Conservation (phyloP, 2,329 filamentous ascomycete species). For the Claviceps citrina region DNA sequence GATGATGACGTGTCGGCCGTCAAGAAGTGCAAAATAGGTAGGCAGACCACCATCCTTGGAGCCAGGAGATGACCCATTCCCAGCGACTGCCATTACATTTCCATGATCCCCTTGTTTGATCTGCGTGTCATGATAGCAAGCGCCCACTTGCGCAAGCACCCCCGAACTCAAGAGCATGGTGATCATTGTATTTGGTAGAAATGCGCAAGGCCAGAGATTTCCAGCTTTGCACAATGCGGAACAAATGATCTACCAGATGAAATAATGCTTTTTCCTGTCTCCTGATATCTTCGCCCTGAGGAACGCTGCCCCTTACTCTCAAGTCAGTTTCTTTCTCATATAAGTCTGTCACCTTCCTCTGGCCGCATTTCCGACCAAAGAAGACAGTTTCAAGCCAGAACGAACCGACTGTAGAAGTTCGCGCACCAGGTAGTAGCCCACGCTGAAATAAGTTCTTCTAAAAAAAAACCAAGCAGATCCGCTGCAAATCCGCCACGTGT, state of each 20-base stretch:
- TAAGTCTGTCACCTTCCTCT: not conserved
- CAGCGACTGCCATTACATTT: not conserved
- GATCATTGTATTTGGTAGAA: not conserved
- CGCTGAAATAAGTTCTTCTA: too few relatives aligned
- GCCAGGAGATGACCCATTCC: not conserved
- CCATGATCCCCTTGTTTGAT: not conserved
- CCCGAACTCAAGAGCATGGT: not conserved
- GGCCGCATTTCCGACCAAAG: too few relatives aligned
- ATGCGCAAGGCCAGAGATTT: not conserved
- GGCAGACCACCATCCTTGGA: conserved; percentile 18
- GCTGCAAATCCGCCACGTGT: too few relatives aligned
- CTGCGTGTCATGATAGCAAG: not conserved
- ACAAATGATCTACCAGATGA: not conserved
- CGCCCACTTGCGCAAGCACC: not conserved
- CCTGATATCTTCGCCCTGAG: not conserved
- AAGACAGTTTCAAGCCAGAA: too few relatives aligned
- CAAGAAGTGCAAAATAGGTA: conserved; percentile 45
- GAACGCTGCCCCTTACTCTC: not conserved
- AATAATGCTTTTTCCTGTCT: not conserved
- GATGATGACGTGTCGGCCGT: conserved; percentile 42
- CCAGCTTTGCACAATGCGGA: not conserved
- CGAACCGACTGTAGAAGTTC: too few relatives aligned
- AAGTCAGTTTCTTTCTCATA: not conserved
- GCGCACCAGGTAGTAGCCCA: too few relatives aligned
- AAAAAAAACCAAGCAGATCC: too few relatives aligned